Evolutionary conservation across 495 filamentous ascomycete genomes (phyloP), one percentile per base, ranked within the genome.

Genomic region (Neurospora sp.): DNA sequence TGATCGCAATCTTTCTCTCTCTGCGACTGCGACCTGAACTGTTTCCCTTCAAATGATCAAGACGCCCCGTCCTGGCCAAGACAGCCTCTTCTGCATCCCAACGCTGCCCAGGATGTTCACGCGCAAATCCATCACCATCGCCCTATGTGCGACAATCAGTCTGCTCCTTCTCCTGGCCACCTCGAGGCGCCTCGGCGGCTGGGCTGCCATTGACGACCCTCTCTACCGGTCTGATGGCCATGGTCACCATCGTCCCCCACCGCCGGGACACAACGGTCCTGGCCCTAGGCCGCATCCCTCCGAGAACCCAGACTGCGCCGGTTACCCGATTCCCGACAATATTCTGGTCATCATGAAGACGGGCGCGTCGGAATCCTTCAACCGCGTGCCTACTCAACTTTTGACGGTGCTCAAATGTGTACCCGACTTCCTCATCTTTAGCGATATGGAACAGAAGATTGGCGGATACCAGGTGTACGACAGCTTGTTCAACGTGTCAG

Each of bases 341-440:
- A 80, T 87, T 42, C 79, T 85, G 27, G 72, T 85, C n/a, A 78
- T 89, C 59, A 80, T 90, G 72, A 90, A 90, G 78, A 87, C 88
- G 39, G 88, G 89, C 69, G 88, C 87, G 23, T 83, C 83, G 23
- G 86, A 89, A 76, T 81, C 87, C 38, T 86, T 82, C 31, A 79
- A 82, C 37, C 84, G 83, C 69, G 77, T 90, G 42, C 86, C 89
- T 27, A 88, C 84, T 8, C 88, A 90, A 73, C 81, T 90, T 39
- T 77, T 86, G 73, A 88, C 87, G 14, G 79, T 83, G 38, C 79
- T 88, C n/a, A 81, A 76, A 73, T 90, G 88, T 74, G 73, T 84
- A 23, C 77, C 82, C 48, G 85, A 90, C 74, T 85, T 86, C 59
- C 84, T 90, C 48, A 81, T 90, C 74, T 90, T 90, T 77, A 87